A percentile compares a stretch with the other conserved stretches of the same genome.
phyloP scores from a whole-genome alignment of 2,329 filamentous ascomycete genomes.

The Scorias spongiosa region DNA sequence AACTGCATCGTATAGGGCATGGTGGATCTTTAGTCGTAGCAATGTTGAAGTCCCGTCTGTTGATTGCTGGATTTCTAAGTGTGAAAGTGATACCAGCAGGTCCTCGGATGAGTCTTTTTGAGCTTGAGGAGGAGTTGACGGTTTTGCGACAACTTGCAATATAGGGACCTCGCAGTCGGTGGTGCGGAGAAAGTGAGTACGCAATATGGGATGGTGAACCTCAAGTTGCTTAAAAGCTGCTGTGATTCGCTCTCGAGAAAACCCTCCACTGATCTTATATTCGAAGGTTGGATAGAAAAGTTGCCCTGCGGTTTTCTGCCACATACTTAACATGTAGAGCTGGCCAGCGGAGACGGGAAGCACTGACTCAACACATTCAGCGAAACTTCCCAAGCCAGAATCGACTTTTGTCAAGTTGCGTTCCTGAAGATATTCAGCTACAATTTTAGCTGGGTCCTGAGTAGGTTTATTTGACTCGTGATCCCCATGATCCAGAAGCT shows the following conservation, averaged over 20 bases:
- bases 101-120: not conserved
- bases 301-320: conserved; percentile 50
- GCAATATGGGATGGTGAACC: conserved; percentile 44
- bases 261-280: conserved; percentile 35
- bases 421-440: conserved; percentile 5
- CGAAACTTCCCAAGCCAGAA: conserved; percentile 21
- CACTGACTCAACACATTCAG: conserved; percentile 36
- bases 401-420: conserved; percentile 2
- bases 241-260: conserved; percentile 30
- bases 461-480: not conserved
- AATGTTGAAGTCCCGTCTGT: not conserved
- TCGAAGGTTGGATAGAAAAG: conserved; percentile 63
- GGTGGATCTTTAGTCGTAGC: conserved; percentile 49
- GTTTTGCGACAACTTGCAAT: conserved; percentile 45
- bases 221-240: conserved; percentile 48
- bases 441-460: conserved; percentile 3
- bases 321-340: conserved; percentile 62
- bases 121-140: conserved; percentile 8
- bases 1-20: conserved; percentile 77
- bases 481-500: conserved; percentile 6
- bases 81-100: conserved; percentile 1
- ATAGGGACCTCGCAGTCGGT: conserved; percentile 35
- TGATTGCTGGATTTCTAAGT: not conserved
- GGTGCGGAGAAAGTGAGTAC: conserved; percentile 50
- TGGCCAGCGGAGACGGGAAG: conserved; percentile 66